Base-by-base conservation (phyloP, 768 basidiomycete genomes). In the Termitomyces sp. region DNA sequence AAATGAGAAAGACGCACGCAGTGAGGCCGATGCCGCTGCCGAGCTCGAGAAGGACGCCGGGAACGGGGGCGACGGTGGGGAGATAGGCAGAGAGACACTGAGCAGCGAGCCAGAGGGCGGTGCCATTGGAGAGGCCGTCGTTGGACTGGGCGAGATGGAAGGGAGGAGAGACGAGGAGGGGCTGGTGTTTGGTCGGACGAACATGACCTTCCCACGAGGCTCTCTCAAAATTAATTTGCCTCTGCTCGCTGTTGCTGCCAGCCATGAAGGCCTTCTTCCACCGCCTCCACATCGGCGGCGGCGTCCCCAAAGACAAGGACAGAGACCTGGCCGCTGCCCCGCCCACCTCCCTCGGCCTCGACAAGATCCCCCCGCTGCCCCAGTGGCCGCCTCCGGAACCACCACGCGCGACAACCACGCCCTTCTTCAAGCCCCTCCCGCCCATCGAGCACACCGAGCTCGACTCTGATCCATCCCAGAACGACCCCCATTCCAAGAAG, bases 261-360 rank as follows among this genome's bases (percentile, higher is more conserved):
- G 61, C 72, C 71, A 93, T 93, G 91, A 93, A 91, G 81, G 91
- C 91, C 46, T 88, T 93, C 66, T 83, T 93, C 72, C 81, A 82
- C 69, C 84, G 90, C 68, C 76, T 93, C 65, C 89, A 90, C 69
- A 73, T 86, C 66, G 82, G 83, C 57, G 81, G 79, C 54, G 81
- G 81, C 64, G 41, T 42, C 41, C 9, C 41, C 18, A 88, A 85
- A 72, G 83, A 88, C 67, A 89, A 83, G 73, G 83, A 87, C 67
- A 82, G 78, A 67, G 83, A 67, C 60, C 39, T 30, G 44, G 6
- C 27, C 33, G 1, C 49, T 33, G 9, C 20, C 6, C 30, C 27
- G 5, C 7, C 11, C 30, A 18, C 51, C 22, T 7, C 64, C 63
- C 55, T 50, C 60, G 85, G 81, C 31, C 36, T 58, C 73, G 86